Conservation (phyloP, 1,284 basidiomycete genomes). For the Mycosarcoma maydis region DNA sequence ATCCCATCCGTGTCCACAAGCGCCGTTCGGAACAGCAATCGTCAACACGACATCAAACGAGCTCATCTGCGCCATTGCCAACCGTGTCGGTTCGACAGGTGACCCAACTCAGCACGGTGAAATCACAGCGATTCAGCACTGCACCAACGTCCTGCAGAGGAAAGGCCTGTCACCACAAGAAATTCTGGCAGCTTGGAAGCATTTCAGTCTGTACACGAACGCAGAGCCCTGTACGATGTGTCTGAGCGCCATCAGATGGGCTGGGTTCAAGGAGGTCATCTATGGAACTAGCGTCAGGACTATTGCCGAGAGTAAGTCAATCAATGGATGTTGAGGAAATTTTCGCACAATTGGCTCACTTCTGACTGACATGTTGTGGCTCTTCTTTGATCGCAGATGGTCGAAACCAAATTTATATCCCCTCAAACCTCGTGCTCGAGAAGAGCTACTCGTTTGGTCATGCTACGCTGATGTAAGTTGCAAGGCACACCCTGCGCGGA, state of each 20-base stretch:
- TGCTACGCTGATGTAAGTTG: constrained; percentile 38
- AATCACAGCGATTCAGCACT: constrained; percentile 49
- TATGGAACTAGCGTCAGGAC: constrained; percentile 54
- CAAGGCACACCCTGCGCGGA: neutral
- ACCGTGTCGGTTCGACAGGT: constrained; percentile 52
- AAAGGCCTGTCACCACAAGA: constrained; percentile 39
- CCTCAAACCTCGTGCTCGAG: constrained; percentile 50
- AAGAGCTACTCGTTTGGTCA: constrained; percentile 54
- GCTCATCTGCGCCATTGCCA: constrained; percentile 53
- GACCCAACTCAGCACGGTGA: constrained; percentile 57
- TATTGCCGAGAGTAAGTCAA: constrained; percentile 46
- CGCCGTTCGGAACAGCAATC: constrained; percentile 36
- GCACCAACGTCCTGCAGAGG: constrained; percentile 44
- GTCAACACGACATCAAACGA: constrained; percentile 57
- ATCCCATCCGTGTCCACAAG: constrained; percentile 36
- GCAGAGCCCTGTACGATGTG: constrained; percentile 61
- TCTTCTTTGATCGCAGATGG: too few relatives aligned
- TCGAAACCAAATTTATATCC: constrained; percentile 57
- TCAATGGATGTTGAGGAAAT: too few relatives aligned
- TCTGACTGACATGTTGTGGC: neutral
- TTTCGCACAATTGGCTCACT: too few relatives aligned
- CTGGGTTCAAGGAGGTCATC: constrained; percentile 55
- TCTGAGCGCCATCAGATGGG: constrained; percentile 52
- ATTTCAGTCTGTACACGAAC: constrained; percentile 48
- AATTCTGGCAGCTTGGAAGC: constrained; percentile 48